Percentiles rank a stretch among this genome's conserved stretches.
Evolutionary conservation across 306 rosid species (phyloP).

Genomic region (Trifolium fragiferum): DNA sequence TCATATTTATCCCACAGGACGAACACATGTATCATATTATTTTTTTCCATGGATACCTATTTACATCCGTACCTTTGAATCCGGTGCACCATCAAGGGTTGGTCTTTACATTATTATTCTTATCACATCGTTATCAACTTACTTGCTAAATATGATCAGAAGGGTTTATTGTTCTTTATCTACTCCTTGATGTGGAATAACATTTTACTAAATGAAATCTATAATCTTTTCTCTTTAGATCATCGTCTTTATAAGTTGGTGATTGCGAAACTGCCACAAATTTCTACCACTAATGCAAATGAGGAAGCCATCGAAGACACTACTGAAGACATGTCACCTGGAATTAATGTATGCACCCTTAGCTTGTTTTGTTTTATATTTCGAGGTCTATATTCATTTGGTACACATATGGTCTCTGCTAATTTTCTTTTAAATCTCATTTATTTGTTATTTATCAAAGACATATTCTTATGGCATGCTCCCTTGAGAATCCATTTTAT

Average conservation of each 20-base stretch:
- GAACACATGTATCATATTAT: no score
- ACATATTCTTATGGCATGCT: conserved; percentile 11
- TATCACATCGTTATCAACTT: not conserved
- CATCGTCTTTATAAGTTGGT: conserved; percentile 54
- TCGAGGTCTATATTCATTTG: conserved; percentile 23
- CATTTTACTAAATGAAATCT: conserved; percentile 28
- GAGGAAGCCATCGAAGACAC: conserved; percentile 50
- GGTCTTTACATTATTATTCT: not conserved
- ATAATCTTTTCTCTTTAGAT: conserved; percentile 48
- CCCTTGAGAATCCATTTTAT: no score
- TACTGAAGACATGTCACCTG: conserved; percentile 17
- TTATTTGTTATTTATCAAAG: not conserved
- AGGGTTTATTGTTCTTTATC: conserved; percentile 29
- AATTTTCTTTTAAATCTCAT: not conserved
- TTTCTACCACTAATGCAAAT: conserved; percentile 57
- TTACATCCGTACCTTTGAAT: no score
- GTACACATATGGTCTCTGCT: conserved; percentile 7
- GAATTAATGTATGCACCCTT: conserved; percentile 58
- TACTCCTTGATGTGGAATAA: not conserved
- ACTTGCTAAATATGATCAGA: not conserved
- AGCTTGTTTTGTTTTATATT: conserved; percentile 39
- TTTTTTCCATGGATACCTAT: no score
- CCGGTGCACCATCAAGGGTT: no score
- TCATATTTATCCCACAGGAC: no score
- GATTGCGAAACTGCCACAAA: conserved; percentile 65